These are phyloP conservation scores for Leishmania tarentolae DNA, from an alignment of 208 protist genomes.

Conservation along the genomic window DNA sequence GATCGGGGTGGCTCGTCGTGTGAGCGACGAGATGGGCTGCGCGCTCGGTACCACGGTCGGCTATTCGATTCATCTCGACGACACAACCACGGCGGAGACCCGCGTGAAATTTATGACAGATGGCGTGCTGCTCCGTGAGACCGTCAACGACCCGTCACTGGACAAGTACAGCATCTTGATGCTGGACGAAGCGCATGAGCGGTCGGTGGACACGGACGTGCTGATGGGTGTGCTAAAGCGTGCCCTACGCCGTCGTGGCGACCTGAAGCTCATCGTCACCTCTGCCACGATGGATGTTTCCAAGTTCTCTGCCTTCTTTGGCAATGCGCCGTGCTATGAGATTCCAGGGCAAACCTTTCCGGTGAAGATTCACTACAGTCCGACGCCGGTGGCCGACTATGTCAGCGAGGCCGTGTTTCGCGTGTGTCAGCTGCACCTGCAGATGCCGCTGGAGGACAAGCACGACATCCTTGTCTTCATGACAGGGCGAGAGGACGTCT, in stretches of 20 bases:
- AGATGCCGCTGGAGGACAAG: constrained; percentile 76
- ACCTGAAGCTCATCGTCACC: constrained; percentile 99
- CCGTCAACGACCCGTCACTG: constrained; percentile 88
- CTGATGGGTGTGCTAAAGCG: constrained; percentile 97
- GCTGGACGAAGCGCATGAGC: constrained; percentile 99
- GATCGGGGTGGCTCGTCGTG: constrained; percentile 92
- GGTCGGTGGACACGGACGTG: constrained; percentile 96
- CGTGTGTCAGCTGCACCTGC: constrained; percentile 87
- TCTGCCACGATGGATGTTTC: constrained; percentile 99
- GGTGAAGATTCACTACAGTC: constrained; percentile 79
- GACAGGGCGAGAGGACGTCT: constrained; percentile 98
- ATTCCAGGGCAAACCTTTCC: constrained; percentile 98
- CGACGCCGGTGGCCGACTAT: constrained; percentile 79
- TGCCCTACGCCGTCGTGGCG: constrained; percentile 72
- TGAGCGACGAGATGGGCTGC: constrained; percentile 92
- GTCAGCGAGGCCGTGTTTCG: constrained; percentile 83
- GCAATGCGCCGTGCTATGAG: constrained; percentile 94
- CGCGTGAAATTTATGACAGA: constrained; percentile 97
- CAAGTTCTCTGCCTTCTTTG: constrained; percentile 98
- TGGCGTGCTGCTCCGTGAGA: constrained; percentile 95
- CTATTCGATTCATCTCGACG: constrained; percentile 95
- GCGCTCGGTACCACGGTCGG: constrained; percentile 86
- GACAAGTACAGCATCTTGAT: constrained; percentile 97
- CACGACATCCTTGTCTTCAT: constrained; percentile 99
- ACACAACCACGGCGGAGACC: constrained; percentile 82